Evolutionary conservation across 768 basidiomycete species (phyloP).

Genomic region (Hygrophoropsis aurantiaca): DNA sequence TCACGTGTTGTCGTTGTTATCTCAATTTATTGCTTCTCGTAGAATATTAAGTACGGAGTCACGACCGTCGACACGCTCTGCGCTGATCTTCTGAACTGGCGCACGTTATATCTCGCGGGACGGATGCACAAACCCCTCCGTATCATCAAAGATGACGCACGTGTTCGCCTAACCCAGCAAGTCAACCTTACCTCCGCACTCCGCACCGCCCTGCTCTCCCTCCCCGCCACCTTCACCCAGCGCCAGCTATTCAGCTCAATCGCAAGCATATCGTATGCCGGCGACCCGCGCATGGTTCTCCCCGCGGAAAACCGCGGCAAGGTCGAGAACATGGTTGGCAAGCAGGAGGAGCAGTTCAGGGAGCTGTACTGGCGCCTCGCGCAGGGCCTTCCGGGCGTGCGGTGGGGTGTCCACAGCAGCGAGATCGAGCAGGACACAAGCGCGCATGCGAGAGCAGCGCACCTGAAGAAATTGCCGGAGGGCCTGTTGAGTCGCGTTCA

Average conservation of each 20-base stretch:
- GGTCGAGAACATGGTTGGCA: conserved; percentile 88
- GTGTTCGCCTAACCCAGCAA: conserved; percentile 88
- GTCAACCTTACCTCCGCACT: conserved; percentile 92
- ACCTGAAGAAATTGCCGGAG: conserved; percentile 77
- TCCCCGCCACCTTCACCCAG: conserved; percentile 82
- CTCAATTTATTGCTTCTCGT: conserved; percentile 3
- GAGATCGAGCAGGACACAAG: conserved; percentile 74
- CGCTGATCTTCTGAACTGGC: conserved; percentile 90
- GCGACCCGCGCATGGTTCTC: conserved; percentile 92
- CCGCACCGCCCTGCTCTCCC: conserved; percentile 83
- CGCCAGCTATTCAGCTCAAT: conserved; percentile 82
- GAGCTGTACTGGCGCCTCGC: conserved; percentile 84
- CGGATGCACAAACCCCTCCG: conserved; percentile 97
- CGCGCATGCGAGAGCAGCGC: conserved; percentile 65
- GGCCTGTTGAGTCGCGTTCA: conserved; percentile 60
- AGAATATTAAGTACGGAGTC: conserved; percentile 97
- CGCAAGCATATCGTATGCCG: conserved; percentile 81
- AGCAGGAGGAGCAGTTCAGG: conserved; percentile 80
- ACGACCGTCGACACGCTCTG: conserved; percentile 90
- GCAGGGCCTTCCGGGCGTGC: conserved; percentile 75
- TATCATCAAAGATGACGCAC: conserved; percentile 90
- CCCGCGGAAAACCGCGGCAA: conserved; percentile 95
- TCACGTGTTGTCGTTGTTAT: no score
- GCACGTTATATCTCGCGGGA: conserved; percentile 89
- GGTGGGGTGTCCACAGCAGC: conserved; percentile 56